Conservation (phyloP, 1,284 basidiomycete species). For the Cryptococcus hybrid region DNA sequence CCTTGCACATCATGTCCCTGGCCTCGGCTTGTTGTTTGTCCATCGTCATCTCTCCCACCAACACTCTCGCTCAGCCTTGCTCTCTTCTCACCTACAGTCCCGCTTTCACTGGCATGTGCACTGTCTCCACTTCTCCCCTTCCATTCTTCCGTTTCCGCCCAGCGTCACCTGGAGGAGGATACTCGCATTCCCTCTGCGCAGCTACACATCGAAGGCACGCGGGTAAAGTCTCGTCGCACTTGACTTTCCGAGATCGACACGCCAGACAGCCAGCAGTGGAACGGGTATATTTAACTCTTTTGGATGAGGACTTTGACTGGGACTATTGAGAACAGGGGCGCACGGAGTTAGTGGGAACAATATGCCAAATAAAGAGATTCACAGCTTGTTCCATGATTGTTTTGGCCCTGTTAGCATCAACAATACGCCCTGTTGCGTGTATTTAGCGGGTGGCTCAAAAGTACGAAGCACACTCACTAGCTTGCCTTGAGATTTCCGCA, state of each 20-base stretch:
- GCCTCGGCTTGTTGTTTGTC: not conserved
- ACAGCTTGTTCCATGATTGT: conserved; percentile 18
- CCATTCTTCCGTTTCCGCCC: conserved; percentile 8
- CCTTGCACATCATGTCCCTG: too few relatives aligned
- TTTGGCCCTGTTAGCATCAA: conserved; percentile 24
- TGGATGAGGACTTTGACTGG: not conserved
- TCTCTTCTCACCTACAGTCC: not conserved
- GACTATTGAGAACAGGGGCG: not conserved
- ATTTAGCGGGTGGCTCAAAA: not conserved
- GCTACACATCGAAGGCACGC: conserved; percentile 26
- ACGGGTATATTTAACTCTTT: conserved; percentile 20
- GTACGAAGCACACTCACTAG: conserved; percentile 14
- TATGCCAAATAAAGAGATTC: not conserved
- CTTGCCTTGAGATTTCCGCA: conserved; percentile 26
- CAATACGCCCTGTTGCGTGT: conserved; percentile 19
- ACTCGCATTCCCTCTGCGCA: conserved; percentile 20
- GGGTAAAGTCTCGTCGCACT: conserved; percentile 30
- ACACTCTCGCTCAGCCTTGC: not conserved
- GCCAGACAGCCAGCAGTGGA: conserved; percentile 23
- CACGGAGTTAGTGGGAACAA: too few relatives aligned
- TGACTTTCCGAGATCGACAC: conserved; percentile 26
- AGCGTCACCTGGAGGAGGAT: conserved; percentile 7
- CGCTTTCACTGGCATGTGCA: not conserved
- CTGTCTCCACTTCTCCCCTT: not conserved
- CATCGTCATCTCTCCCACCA: not conserved